Evolutionary conservation across 1,284 basidiomycete genomes (phyloP), one percentile per base, ranked within the genome.

Genomic region (Malassezia sp.): DNA sequence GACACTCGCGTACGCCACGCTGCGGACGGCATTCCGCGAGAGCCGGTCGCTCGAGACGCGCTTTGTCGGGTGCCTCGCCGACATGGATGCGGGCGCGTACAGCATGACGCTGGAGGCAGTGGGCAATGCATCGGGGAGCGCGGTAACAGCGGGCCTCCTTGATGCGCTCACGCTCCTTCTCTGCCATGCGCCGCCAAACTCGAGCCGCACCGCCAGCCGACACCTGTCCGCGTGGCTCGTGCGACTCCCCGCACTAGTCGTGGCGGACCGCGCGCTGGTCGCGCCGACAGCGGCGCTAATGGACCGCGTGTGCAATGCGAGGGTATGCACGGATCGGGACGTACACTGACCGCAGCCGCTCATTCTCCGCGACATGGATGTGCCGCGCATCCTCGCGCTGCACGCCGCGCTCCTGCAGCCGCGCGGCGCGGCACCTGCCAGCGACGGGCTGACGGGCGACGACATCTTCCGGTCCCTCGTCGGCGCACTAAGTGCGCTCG

Each of bases 131-230:
- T 27, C 31, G 17, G 22, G 5, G 40, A 42, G 18, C 20, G 15
- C 10, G n/a, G n/a, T n/a, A n/a, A n/a, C n/a, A n/a, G n/a, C 30
- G 20, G 20, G 54, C 0, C 32, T 57, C 4, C 42, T 60, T 7
- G 11, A n/a, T 17, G 52, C 49, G 4, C 15, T 55, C 4, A 50
- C 52, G 3, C 38, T 59, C 2, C 34, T 49, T 11, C 32, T 62
- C n/a, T 49, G 49, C 23, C 40, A 44, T 11, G 56, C 42, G 2
- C 58, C 58, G 0, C 44, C 53, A 12, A 54, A 52, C n/a, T 56
- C 57, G 0, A 53, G 58, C 8, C 51, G 46, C 17, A 23, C 52
- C 5, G 54, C 56, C 1, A 31, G 56, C 2, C 5, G n/a, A 22
- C 46, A 40, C n/a, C 45, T 62, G 5, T 50, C 58, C 14, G n/a